Evolutionary conservation across 306 rosid species (phyloP).

Genomic region (Inga oerstediana): DNA sequence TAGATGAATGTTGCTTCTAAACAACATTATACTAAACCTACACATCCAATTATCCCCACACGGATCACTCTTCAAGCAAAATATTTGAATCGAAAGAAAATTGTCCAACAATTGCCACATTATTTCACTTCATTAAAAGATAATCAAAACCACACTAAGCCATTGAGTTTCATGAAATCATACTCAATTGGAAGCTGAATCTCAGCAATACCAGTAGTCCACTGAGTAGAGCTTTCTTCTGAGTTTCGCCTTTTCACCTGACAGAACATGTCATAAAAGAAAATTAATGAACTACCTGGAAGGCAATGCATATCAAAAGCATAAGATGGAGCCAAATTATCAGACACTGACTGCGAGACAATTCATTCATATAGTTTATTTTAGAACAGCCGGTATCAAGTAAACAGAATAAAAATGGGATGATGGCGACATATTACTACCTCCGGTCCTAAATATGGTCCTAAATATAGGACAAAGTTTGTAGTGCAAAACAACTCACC

Average conservation of each 20-base stretch:
- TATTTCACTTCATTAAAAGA: background rate
- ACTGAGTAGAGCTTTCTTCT: slow-evolving; percentile 96
- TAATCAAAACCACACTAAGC: slow-evolving; percentile 17
- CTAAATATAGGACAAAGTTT: too few relatives aligned
- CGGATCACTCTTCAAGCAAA: slow-evolving; percentile 1
- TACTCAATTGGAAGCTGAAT: slow-evolving; percentile 98
- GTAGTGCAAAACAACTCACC: slow-evolving; percentile 64
- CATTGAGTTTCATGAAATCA: slow-evolving; percentile 35
- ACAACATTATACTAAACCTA: slow-evolving; percentile 10
- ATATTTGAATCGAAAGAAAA: background rate
- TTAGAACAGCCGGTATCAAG: background rate
- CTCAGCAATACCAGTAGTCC: slow-evolving; percentile 99
- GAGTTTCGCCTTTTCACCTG: slow-evolving; percentile 93
- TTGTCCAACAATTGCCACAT: background rate
- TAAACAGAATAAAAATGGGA: slow-evolving; percentile 10
- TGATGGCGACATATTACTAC: background rate
- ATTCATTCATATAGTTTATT: background rate
- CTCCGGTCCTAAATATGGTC: too few relatives aligned
- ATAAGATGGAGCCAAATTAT: background rate
- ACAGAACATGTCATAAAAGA: slow-evolving; percentile 15
- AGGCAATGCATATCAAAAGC: too few relatives aligned
- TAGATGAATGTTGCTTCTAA: background rate
- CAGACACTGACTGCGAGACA: background rate
- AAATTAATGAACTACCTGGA: background rate
- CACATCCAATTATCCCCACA: slow-evolving; percentile 16